These are phyloP conservation scores for Fusarium verticillioides DNA, from an alignment of 2,329 filamentous ascomycete species.

Conservation along the genomic window DNA sequence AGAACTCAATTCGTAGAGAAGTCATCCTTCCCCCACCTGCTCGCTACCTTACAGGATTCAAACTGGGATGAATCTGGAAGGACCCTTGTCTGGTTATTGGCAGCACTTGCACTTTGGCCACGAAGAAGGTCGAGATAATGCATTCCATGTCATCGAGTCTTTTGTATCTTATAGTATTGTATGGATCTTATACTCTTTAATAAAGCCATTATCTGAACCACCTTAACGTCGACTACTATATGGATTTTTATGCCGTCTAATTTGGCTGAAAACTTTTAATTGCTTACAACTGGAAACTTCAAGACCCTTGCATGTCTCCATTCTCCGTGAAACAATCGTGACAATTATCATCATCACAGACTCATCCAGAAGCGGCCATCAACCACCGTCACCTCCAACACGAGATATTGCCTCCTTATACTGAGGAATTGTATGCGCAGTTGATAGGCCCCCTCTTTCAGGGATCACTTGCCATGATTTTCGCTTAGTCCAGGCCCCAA, in stretches of 20 bases:
- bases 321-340: constrained; percentile 25
- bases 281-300: not conserved
- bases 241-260: not conserved
- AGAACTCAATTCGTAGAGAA: constrained; percentile 6
- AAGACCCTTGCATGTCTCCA: constrained; percentile 22
- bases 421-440: not conserved
- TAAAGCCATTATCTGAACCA: not conserved
- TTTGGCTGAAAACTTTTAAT: not conserved
- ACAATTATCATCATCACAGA: not conserved
- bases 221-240: not conserved
- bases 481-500: not conserved
- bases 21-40: not conserved
- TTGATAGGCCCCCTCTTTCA: not conserved
- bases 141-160: not conserved
- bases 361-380: constrained; percentile 12
- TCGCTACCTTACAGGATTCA: constrained; percentile 13
- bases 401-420: not conserved
- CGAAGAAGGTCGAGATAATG: not conserved
- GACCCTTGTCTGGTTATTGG: constrained; percentile 9
- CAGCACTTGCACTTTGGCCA: constrained; percentile 1
- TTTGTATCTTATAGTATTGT: not conserved
- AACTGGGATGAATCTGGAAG: not conserved
- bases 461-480: not conserved
- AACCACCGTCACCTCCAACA: constrained; percentile 29
- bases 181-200: not conserved